Percentiles rank a stretch among this genome's conserved stretches.
These are phyloP conservation scores for Funneliformis geosporum DNA, from an alignment of 192 early-diverging fungal species.

Conservation along the genomic window DNA sequence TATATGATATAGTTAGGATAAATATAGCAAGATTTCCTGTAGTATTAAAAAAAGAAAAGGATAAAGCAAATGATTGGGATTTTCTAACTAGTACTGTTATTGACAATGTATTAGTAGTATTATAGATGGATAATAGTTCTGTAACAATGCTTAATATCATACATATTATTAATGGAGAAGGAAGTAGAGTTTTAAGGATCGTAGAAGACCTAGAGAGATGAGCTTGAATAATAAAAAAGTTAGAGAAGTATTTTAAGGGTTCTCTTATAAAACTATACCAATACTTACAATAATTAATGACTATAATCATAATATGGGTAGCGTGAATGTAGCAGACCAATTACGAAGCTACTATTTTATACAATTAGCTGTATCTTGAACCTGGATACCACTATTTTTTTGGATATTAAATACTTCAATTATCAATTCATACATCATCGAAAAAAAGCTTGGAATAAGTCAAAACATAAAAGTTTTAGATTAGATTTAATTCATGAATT, in stretches of 20 bases:
- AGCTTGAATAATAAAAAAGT: constrained; percentile 29
- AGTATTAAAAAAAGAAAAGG: constrained; percentile 2
- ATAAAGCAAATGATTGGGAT: constrained; percentile 13
- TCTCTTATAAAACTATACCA: constrained; percentile 10
- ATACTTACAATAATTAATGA: constrained; percentile 35
- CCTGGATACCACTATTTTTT: not conserved
- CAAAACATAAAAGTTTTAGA: not conserved
- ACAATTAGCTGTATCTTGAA: not conserved
- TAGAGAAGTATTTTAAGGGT: constrained; percentile 18
- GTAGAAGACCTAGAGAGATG: constrained; percentile 17
- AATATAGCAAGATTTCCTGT: constrained; percentile 14
- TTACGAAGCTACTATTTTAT: not conserved
- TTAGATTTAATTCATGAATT: not conserved
- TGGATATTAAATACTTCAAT: not conserved
- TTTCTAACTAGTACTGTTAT: constrained; percentile 13
- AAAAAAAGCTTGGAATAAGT: not conserved
- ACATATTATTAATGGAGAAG: constrained; percentile 18
- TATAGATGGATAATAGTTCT: constrained; percentile 32
- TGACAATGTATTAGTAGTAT: constrained; percentile 18
- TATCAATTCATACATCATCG: not conserved
- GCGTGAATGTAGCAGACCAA: not conserved
- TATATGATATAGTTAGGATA: constrained; percentile 24
- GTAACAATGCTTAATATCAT: constrained; percentile 35
- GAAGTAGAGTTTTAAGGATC: not conserved
- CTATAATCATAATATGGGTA: constrained; percentile 35